Conservation (phyloP, 73 alveolate genomes). For the Tetrahymena elliotti region DNA sequence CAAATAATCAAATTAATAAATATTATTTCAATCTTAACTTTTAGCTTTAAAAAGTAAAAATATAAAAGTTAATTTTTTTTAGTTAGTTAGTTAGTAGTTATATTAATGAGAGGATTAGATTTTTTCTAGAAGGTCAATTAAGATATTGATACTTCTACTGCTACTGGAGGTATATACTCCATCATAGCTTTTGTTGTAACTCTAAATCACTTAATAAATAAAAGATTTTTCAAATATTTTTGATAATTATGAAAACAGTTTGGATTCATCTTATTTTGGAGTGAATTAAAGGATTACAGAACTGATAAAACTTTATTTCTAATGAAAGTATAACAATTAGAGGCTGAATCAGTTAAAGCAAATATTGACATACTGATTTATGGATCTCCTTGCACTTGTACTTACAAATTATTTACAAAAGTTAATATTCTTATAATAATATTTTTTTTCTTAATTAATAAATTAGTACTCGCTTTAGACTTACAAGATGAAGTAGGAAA, state of each 20-base stretch:
- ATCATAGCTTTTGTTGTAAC: conserved; percentile 23
- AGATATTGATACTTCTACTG: conserved; percentile 32
- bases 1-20: neutral
- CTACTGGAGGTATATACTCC: conserved; percentile 29
- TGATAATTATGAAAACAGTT: neutral
- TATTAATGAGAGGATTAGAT: conserved; percentile 24
- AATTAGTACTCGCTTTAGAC: neutral
- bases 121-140: conserved; percentile 28
- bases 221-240: too few species aligned
- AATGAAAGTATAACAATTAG: neutral
- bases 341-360: neutral
- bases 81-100: neutral
- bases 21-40: neutral
- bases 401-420: neutral
- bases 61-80: too few species aligned
- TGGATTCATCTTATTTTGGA: neutral
- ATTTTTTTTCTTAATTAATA: neutral
- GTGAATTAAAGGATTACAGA: neutral
- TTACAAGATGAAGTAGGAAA: neutral
- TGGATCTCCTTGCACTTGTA: neutral
- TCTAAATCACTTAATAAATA: neutral
- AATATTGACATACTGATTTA: neutral
- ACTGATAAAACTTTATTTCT: neutral
- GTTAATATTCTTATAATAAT: neutral
- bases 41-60: neutral